Conservation (phyloP, 2,329 filamentous ascomycete genomes). For the Neofusicoccum kwambonambiense region DNA sequence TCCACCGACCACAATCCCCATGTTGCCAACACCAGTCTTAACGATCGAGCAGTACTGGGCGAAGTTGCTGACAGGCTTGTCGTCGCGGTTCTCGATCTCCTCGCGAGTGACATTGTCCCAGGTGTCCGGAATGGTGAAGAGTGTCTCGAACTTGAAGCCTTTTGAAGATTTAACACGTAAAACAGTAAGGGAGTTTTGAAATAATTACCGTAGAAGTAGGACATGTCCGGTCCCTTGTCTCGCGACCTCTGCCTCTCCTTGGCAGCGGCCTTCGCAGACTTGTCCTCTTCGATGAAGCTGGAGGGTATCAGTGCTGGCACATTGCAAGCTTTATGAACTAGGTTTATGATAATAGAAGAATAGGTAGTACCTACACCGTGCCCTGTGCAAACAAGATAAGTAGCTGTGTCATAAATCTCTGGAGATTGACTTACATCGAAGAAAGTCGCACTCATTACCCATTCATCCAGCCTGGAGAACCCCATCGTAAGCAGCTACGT, state of each 20-base stretch:
- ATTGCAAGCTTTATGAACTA: not conserved
- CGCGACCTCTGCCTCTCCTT: not conserved
- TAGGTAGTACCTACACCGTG: constrained; percentile 51
- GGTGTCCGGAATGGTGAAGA: constrained; percentile 71
- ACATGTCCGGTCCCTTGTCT: constrained; percentile 31
- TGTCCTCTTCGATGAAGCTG: constrained; percentile 95
- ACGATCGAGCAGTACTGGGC: constrained; percentile 96
- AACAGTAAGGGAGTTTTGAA: not conserved
- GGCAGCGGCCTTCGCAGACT: constrained; percentile 59
- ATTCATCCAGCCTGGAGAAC: constrained; percentile 61
- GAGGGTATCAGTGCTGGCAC: not conserved
- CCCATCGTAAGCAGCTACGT: constrained; percentile 73
- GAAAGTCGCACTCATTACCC: constrained; percentile 92
- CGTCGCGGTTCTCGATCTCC: constrained; percentile 73
- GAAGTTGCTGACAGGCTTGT: constrained; percentile 77
- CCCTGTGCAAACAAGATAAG: constrained; percentile 38
- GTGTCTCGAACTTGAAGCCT: constrained; percentile 89
- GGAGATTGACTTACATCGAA: constrained; percentile 61
- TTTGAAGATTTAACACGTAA: constrained; percentile 28
- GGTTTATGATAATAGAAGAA: not conserved
- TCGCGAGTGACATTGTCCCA: constrained; percentile 73
- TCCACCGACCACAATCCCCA: constrained; percentile 76
- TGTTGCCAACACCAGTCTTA: constrained; percentile 77
- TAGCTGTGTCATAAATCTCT: not conserved
- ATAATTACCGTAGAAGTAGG: not conserved